phyloP scores from a whole-genome alignment of 495 filamentous ascomycete genomes.

The Tetracladium setigerum region DNA sequence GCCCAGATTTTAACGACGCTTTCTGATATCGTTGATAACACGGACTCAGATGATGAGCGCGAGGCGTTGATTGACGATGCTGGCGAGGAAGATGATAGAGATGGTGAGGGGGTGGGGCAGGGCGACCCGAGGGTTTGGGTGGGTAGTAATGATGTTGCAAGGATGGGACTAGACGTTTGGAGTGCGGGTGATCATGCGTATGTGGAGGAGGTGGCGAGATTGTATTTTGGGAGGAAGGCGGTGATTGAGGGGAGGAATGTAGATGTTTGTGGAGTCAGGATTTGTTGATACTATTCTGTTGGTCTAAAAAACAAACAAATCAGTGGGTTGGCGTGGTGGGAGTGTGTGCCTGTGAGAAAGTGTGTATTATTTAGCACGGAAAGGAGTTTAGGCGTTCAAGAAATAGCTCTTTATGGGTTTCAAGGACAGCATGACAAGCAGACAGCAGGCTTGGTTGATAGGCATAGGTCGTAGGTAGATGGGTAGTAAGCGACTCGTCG shows the following conservation, averaged over 20 bases:
- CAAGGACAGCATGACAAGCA: too few species aligned
- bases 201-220: constrained; percentile 52
- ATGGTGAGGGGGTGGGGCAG: constrained; percentile 26
- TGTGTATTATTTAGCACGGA: too few species aligned
- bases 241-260: constrained; percentile 64
- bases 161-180: constrained; percentile 86
- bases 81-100: constrained; percentile 17
- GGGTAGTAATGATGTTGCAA: constrained; percentile 59
- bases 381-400: too few species aligned
- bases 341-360: too few species aligned
- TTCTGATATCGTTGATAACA: constrained; percentile 56
- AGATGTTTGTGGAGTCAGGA: constrained; percentile 73
- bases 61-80: constrained; percentile 18
- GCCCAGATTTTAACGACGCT: constrained; percentile 60
- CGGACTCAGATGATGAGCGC: constrained; percentile 34
- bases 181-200: constrained; percentile 70
- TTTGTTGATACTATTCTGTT: constrained; percentile 43
- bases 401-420: too few species aligned
- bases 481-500: too few species aligned
- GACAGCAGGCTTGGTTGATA: too few species aligned
- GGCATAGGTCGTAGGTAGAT: too few species aligned
- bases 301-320: too few species aligned
- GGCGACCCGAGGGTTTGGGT: constrained; percentile 43
- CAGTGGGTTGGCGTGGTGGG: not conserved
- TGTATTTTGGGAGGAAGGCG: constrained; percentile 67